Evolutionary conservation across 805 yeast species (phyloP), one percentile per base, ranked within the genome.

Genomic region (Hanseniaspora vineae): DNA sequence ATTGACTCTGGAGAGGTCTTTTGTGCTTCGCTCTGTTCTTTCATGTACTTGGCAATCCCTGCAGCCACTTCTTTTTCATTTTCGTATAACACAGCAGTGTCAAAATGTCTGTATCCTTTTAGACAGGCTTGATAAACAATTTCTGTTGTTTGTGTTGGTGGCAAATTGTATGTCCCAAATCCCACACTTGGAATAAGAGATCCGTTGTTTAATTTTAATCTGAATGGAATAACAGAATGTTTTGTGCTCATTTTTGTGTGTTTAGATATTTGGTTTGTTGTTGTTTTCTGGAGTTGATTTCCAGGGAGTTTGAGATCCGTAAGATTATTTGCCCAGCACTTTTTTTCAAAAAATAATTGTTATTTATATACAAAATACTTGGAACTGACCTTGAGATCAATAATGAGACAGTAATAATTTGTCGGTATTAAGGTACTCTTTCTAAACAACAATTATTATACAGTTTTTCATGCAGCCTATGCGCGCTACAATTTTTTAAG

Each of bases 61-160:
- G 71, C 68, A 17, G 78, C 78, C 4, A 77, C 77, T 52, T 78
- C 82, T 14, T 53, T 53, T 58, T 83, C 86, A 64, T 84, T 84
- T 11, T 67, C 65, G 65, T 85, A 85, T n/a, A 62, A 61, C 10
- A 72, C 77, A 6, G 95, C 95, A 17, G 81, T 68, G 58, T 85
- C 92, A 50, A 84, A 66, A 56, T 81, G 90, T 54, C 92, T 73
- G 60, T 81, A 84, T 0, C 94, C 94, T 13, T 60, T 66, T 32
- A 69, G 62, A 50, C 84, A 69, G 1, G 89, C 92, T 31, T 69
- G 59, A 53, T 72, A 68, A 0, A 78, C 81, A 29, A 77, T 56
- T 0, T 67, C 63, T 3, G 61, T 50, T 1, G 80, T 68, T 9
- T 65, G 64, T 0, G 54, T 53, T 1, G 56, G 50, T 3, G 77